Evolutionary conservation across 1,284 basidiomycete genomes (phyloP), one percentile per base, ranked within the genome.

Genomic region (Ganoderma lucidum): DNA sequence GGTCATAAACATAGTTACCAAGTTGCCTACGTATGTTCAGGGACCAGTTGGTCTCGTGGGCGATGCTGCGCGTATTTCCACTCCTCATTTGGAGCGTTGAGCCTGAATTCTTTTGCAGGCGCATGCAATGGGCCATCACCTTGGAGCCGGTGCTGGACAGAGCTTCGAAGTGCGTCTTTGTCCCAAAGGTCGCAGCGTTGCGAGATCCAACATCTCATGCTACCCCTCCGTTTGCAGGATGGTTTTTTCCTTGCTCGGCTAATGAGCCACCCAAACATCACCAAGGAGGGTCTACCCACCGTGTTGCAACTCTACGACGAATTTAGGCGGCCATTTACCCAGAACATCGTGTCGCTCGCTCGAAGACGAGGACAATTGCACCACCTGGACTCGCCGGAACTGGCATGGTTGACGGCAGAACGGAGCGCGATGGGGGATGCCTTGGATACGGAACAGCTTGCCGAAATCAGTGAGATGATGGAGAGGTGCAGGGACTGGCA

Each of bases 131-230:
- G 78, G 80, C 10, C 81, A 81, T 0, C 76, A 79, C 68, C 80
- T 81, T 68, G 81, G 78, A 1, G 79, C 81, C 23, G 81, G 82
- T 8, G 81, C 79, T 12, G 81, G 81, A 0, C 82, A 83, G 72
- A 81, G 79, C 6, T 80, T 83, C 58, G 81, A 82, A 73, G 80
- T 80, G 30, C 30, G 65, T 39, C 10, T 28, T 44, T 23, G 30
- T 28, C 6, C 10, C 17, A 23, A 17, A 51, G 5, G 6, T 45
- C 75, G 19, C 41, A 12, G 48, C 3, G 12, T 23, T 28, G 12
- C 12, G 48, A 28, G 23, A 28, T 4, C 12, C 23, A 12, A 53
- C 14, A 28, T 28, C 48, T 53, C 48, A 53, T 53, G 23, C 23
- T 30, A 53, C 12, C 28, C n/a, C 6, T 28, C 17, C 48, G 0